phyloP scores from a whole-genome alignment of 768 basidiomycete species.

The Boletellus ananiceps region DNA sequence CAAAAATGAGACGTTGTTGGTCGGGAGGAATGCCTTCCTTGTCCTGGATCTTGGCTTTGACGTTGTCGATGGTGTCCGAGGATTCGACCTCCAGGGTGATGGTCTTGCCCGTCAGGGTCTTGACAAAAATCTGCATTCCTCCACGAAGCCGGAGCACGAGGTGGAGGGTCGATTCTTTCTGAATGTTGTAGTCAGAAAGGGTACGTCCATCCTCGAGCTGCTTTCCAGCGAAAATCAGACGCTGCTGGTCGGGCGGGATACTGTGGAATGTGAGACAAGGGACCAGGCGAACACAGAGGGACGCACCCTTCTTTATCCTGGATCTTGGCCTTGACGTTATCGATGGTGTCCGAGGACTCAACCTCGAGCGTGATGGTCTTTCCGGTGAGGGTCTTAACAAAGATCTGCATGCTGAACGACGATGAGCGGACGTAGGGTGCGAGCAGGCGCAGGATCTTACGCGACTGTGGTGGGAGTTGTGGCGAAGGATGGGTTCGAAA shows the following conservation, averaged over 20 bases:
- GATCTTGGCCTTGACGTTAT: slow-evolving; percentile 40
- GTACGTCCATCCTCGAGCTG: slow-evolving; percentile 94
- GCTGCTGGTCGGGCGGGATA: slow-evolving; percentile 87
- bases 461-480: slow-evolving; percentile 2
- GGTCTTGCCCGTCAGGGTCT: slow-evolving; percentile 84
- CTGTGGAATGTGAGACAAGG: slow-evolving; percentile 20
- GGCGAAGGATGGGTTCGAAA: not conserved
- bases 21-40: slow-evolving; percentile 89
- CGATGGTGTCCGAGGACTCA: slow-evolving; percentile 26
- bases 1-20: slow-evolving; percentile 88
- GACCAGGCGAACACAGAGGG: accelerated
- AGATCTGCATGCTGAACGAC: slow-evolving; percentile 48
- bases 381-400: slow-evolving; percentile 83
- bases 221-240: slow-evolving; percentile 95
- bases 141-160: slow-evolving; percentile 86
- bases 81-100: slow-evolving; percentile 90
- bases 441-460: not conserved
- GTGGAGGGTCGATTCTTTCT: slow-evolving; percentile 93
- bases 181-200: slow-evolving; percentile 86
- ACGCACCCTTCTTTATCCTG: slow-evolving; percentile 64
- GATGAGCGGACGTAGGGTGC: not conserved
- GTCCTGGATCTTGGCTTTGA: slow-evolving; percentile 90
- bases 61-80: slow-evolving; percentile 83
- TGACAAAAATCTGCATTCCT: slow-evolving; percentile 83
- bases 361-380: slow-evolving; percentile 61